Base-by-base conservation (phyloP, 352 stramenopile genomes). In the Globisporangium spinosum region DNA sequence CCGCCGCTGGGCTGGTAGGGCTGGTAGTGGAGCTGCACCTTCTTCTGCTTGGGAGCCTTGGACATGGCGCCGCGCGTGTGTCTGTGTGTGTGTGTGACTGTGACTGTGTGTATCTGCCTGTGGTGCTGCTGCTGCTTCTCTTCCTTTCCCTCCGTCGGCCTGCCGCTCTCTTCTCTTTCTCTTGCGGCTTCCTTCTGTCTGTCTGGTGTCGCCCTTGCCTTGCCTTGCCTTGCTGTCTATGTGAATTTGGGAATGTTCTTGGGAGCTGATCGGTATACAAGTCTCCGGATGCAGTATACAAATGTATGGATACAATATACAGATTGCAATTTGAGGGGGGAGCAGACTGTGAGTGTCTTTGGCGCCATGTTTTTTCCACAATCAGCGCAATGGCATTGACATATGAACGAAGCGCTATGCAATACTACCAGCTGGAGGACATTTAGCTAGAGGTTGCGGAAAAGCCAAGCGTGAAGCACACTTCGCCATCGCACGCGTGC, bases 1-100 rank as follows among this genome's bases (percentile, higher is more conserved):
- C 29, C 20, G 25, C 38, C 23, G 60, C 43, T 27, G 20, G 77
- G 70, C 76, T 94, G 85, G 76, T 94, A 94, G 12, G 85, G 85
- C 76, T 91, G 83, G 75, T 92, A 94, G 64, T 92, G 85, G 45
- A 89, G 76, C 71, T 89, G 76, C 57, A 66, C 66, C 67, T 89
- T 92, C 70, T 89, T 89, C 56, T 79, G 71, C 71, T 94, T 94
- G 38, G 85, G 85, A 15, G 83, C 85, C 67, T 94, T 94, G 58
- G 82, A 91, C 85, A 94, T 94, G 65, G 53, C 32, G 38, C 22
- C 25, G 22, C 29, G 1, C 32, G 22, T 55, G 17, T 20, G 15
- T 5, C 4, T 51, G 0, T 51, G 17, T 51, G 34, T 40, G 8
- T 13, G 12, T 45, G 38, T 15, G 12, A 17, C 12, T 43, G 35